Evolutionary conservation across 2,329 filamentous ascomycete genomes (phyloP).

Genomic region (Fusarium equiseti): DNA sequence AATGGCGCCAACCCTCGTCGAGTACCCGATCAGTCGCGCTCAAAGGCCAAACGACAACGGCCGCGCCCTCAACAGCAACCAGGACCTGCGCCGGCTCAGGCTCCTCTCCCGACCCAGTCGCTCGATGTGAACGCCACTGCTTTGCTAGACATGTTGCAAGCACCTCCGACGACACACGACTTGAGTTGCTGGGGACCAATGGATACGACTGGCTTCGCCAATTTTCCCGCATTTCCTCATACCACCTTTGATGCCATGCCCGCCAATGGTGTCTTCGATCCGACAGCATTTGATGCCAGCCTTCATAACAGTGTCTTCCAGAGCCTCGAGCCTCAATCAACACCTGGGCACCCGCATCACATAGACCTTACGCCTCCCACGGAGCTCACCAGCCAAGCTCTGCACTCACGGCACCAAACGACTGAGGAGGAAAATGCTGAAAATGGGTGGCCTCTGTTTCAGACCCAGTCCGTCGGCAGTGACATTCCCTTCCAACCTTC

Average conservation of each 20-base stretch:
- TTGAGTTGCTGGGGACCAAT: conserved; percentile 47
- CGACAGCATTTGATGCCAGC: conserved; percentile 42
- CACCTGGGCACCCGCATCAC: conserved; percentile 34
- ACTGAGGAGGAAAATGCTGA: conserved; percentile 46
- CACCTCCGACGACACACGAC: conserved; percentile 45
- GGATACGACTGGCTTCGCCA: conserved; percentile 43
- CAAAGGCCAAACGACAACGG: conserved; percentile 47
- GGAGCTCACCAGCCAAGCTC: conserved; percentile 36
- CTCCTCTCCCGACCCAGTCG: conserved; percentile 41
- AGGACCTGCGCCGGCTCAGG: conserved; percentile 41
- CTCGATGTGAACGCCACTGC: conserved; percentile 47
- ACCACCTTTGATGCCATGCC: conserved; percentile 46
- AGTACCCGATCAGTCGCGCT: conserved; percentile 43
- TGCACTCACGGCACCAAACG: conserved; percentile 36
- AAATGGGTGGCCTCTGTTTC: conserved; percentile 44
- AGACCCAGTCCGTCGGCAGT: conserved; percentile 42
- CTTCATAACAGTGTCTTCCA: conserved; percentile 43
- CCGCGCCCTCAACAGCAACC: conserved; percentile 41
- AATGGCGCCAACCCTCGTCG: conserved; percentile 38
- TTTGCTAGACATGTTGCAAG: conserved; percentile 47
- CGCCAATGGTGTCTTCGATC: conserved; percentile 42
- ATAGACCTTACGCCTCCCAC: conserved; percentile 41
- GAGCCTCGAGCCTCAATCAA: conserved; percentile 34
- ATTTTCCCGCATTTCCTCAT: conserved; percentile 41
- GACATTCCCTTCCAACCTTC: conserved; percentile 46